Evolutionary conservation across 768 basidiomycete species (phyloP).

Genomic region (Cantharellus cinnabarinus): DNA sequence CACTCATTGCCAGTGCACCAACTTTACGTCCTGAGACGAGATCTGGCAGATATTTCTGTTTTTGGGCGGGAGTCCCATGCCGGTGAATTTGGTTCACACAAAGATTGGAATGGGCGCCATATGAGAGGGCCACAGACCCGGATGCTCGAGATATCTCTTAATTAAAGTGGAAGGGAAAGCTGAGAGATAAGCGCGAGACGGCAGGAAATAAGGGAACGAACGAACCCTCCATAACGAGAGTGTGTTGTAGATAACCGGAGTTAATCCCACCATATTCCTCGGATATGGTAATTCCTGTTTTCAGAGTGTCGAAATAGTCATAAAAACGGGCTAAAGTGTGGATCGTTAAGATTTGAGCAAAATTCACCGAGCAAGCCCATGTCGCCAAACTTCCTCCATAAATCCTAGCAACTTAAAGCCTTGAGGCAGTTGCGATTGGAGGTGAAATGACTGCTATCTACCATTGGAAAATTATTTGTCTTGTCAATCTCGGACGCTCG

Average conservation of each 20-base stretch:
- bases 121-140: conserved; percentile 80
- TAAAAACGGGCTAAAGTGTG: neutral
- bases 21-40: conserved; percentile 58
- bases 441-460: conserved; percentile 16
- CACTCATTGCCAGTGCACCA: conserved; percentile 88
- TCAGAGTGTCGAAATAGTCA: neutral
- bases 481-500: conserved; percentile 71
- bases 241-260: conserved; percentile 72
- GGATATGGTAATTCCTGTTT: conserved; percentile 38
- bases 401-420: conserved; percentile 28
- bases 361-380: conserved; percentile 77
- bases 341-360: neutral
- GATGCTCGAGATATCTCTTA: conserved; percentile 62
- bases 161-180: neutral
- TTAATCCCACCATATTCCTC: conserved; percentile 65
- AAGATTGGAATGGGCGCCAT: conserved; percentile 81
- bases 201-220: neutral
- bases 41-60: conserved; percentile 63
- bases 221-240: conserved; percentile 74
- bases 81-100: conserved; percentile 71
- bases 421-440: neutral
- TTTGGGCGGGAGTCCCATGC: conserved; percentile 68
- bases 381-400: conserved; percentile 74
- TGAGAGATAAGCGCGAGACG: neutral
- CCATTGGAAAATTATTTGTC: conserved; percentile 61